A percentile compares a stretch with the other conserved stretches of the same genome.
Evolutionary conservation across 2,329 filamentous ascomycete genomes (phyloP).

Genomic region (Domatiomyces globalis): DNA sequence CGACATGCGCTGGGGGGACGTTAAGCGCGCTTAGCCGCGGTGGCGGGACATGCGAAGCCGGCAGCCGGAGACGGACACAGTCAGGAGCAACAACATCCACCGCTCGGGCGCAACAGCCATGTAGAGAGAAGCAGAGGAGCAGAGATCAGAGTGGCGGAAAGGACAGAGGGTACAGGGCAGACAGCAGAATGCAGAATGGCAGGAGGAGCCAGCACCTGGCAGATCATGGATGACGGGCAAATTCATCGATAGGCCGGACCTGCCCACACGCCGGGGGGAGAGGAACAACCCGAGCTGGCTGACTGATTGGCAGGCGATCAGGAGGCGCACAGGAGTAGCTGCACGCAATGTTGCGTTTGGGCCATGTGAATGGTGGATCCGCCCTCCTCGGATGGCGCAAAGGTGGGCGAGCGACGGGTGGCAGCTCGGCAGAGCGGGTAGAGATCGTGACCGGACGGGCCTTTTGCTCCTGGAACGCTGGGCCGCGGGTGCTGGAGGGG

Average conservation of each 20-base stretch:
- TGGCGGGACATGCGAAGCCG: background rate
- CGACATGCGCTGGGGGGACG: background rate
- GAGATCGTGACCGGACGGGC: no score
- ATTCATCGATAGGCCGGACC: background rate
- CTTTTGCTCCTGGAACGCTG: no score
- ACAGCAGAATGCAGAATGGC: background rate
- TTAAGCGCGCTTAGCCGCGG: slow-evolving; percentile 1
- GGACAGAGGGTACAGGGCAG: background rate
- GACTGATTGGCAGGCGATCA: slow-evolving; percentile 1
- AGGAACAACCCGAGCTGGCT: background rate
- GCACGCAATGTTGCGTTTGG: background rate
- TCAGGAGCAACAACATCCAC: background rate
- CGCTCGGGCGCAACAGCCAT: background rate
- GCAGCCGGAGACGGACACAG: background rate
- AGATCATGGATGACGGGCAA: background rate
- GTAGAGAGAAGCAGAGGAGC: background rate
- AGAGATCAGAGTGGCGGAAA: background rate
- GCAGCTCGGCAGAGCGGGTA: background rate
- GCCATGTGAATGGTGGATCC: slow-evolving; percentile 1
- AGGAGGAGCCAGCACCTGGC: background rate
- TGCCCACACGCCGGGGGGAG: background rate
- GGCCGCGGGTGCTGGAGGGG: no score
- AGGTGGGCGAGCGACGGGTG: background rate
- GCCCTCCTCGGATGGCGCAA: slow-evolving; percentile 1
- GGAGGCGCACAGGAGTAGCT: background rate